These are phyloP conservation scores for Fusarium sp. DNA, from an alignment of 2,329 filamentous ascomycete genomes.

Conservation along the genomic window DNA sequence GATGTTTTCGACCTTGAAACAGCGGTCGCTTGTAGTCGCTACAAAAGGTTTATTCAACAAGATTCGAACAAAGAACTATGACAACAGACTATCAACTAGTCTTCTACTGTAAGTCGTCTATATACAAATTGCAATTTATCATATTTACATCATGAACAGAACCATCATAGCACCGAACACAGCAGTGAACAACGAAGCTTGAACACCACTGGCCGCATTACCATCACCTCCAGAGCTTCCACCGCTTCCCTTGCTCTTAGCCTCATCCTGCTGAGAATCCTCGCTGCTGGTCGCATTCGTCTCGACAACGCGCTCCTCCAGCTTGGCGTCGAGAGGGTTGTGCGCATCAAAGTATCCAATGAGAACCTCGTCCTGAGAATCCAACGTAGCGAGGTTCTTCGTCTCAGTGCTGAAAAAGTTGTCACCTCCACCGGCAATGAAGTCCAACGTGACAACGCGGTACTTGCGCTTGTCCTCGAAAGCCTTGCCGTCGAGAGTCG, in stretches of 20 bases:
- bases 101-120: slow-evolving; percentile 17
- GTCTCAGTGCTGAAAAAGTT: slow-evolving; percentile 64
- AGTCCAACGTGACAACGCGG: slow-evolving; percentile 72
- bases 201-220: slow-evolving; percentile 25
- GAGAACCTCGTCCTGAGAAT: slow-evolving; percentile 68
- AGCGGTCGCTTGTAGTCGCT: background rate
- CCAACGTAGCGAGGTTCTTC: slow-evolving; percentile 60
- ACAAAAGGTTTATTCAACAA: slow-evolving; percentile 1
- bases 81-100: slow-evolving; percentile 2
- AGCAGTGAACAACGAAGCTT: slow-evolving; percentile 24
- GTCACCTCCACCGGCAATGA: slow-evolving; percentile 72
- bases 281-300: slow-evolving; percentile 32
- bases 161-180: slow-evolving; percentile 28
- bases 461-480: slow-evolving; percentile 64
- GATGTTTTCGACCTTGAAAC: background rate
- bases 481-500: slow-evolving; percentile 63
- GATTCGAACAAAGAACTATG: background rate
- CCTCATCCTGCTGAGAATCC: slow-evolving; percentile 24
- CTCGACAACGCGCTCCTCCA: slow-evolving; percentile 59
- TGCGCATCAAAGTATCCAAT: slow-evolving; percentile 62
- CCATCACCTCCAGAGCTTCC: slow-evolving; percentile 1
- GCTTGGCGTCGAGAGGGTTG: slow-evolving; percentile 63
- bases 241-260: slow-evolving; percentile 14
- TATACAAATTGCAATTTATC: slow-evolving; percentile 9
- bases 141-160: slow-evolving; percentile 40